phyloP scores from a whole-genome alignment of 345 rosid species.

The Aegle marmelos region DNA sequence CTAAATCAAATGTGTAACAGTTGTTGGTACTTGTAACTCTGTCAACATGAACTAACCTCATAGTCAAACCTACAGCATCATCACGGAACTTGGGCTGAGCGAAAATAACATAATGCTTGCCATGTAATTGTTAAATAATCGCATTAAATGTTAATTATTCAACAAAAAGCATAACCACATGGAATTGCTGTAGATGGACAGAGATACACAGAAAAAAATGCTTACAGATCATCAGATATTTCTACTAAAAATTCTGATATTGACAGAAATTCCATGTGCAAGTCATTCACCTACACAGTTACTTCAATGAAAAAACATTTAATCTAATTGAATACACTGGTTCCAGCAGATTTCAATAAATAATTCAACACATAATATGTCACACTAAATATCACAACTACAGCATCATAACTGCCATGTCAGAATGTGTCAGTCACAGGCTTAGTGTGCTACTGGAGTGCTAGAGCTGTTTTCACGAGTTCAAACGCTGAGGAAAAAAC shows the following conservation, averaged over 20 bases:
- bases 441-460: background rate
- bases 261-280: slow-evolving; percentile 88
- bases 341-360: slow-evolving; percentile 1
- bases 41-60: slow-evolving; percentile 49
- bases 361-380: background rate
- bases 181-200: background rate
- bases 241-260: slow-evolving; percentile 83
- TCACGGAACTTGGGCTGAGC: slow-evolving; percentile 12
- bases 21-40: background rate
- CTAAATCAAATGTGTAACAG: background rate
- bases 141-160: slow-evolving; percentile 12
- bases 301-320: slow-evolving; percentile 33
- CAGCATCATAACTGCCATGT: background rate
- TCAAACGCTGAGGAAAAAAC: background rate
- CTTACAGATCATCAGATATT: slow-evolving; percentile 86
- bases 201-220: slow-evolving; percentile 10
- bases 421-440: background rate
- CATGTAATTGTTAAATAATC: slow-evolving; percentile 12
- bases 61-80: slow-evolving; percentile 64
- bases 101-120: slow-evolving; percentile 27
- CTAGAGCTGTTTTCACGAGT: background rate
- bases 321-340: background rate
- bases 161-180: slow-evolving; percentile 1
- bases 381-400: background rate
- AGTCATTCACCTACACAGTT: slow-evolving; percentile 60